Base-by-base conservation (phyloP, 495 filamentous ascomycete species). In the Talaromyces stipitatus region DNA sequence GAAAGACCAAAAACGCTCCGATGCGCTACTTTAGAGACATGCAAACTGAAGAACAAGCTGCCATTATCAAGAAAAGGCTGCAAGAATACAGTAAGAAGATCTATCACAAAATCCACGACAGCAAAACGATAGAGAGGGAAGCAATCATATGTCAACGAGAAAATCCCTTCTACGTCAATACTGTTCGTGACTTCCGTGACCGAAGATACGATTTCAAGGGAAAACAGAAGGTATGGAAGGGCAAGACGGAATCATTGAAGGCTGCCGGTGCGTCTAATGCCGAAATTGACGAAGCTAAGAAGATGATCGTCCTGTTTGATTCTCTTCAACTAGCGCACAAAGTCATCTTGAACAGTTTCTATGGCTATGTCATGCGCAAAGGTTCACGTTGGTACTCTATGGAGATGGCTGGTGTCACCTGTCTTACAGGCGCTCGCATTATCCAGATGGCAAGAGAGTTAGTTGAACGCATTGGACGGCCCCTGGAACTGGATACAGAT, bases 401-500 rank as follows among this genome's bases (percentile, higher is more conserved):
- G 89, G 94, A 97, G 69, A 99, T 99, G 94, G 94, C 94, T 11
- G 94, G 94, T 65, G 95, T 99, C 18, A 99, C 94, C 27, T 99
- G 94, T 76, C 72, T 99, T 57, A 99, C 94, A 1, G 94, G 94
- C 56, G 94, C 94, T 14, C 90, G 85, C 55, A 99, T 99, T 68
- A 99, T 99, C 68, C 94, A 97, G 66, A 86, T 99, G 83, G 94
- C 94, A 16, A 82, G 92, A 68, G 88, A 95, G 62, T 80, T 99
- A 16, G 92, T 99, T 10, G 94, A 99, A 65, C 82, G 94, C 14
- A 87, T 99, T 18, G 94, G 94, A 18, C 84, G 94, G 38, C 94
- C 94, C 0, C 77, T 99, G 47, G 94, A 99, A 72, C 82, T 99
- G n/a, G 94, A 99, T 72, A 99, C 94, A 2, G 94, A 99, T 65